Evolutionary conservation across 2,329 filamentous ascomycete species (phyloP).

Genomic region (Coleophoma cylindrospora): DNA sequence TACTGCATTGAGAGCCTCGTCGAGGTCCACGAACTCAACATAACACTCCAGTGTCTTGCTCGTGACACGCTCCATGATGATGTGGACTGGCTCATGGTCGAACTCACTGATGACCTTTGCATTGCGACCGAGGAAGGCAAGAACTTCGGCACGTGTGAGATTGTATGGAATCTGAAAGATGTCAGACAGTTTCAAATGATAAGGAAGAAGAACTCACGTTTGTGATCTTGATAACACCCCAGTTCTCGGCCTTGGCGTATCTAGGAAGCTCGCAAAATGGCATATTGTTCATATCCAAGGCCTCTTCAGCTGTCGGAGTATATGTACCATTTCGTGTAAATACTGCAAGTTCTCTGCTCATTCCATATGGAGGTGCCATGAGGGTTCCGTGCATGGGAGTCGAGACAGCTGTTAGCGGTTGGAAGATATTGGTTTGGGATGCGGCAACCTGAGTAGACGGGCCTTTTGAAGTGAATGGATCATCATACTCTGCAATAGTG

Average conservation of each 20-base stretch:
- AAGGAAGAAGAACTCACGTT: conserved; percentile 25
- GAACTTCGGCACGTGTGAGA: conserved; percentile 46
- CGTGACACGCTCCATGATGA: conserved; percentile 59
- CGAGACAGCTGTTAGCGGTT: neutral
- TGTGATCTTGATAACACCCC: conserved; percentile 29
- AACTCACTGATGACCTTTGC: conserved; percentile 48
- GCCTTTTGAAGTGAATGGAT: conserved; percentile 6
- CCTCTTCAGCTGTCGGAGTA: conserved; percentile 20
- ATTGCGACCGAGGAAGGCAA: conserved; percentile 55
- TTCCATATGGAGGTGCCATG: neutral
- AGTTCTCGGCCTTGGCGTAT: conserved; percentile 16
- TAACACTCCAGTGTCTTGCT: conserved; percentile 59
- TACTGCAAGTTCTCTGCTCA: conserved; percentile 9
- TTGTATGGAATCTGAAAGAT: conserved; percentile 49
- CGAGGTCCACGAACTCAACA: conserved; percentile 48
- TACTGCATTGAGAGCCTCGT: conserved; percentile 49
- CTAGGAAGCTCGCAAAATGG: conserved; percentile 31
- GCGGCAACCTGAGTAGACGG: neutral
- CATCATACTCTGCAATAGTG: conserved; percentile 6
- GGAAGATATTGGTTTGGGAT: neutral
- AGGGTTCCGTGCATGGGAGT: conserved; percentile 3
- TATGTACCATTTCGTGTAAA: conserved; percentile 15
- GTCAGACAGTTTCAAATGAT: conserved; percentile 3
- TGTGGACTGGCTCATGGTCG: conserved; percentile 51
- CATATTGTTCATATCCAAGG: conserved; percentile 21